A percentile compares a stretch with the other conserved stretches of the same genome.
phyloP scores from a whole-genome alignment of 2,329 filamentous ascomycete species.

The Emmonsiellopsis sp. region DNA sequence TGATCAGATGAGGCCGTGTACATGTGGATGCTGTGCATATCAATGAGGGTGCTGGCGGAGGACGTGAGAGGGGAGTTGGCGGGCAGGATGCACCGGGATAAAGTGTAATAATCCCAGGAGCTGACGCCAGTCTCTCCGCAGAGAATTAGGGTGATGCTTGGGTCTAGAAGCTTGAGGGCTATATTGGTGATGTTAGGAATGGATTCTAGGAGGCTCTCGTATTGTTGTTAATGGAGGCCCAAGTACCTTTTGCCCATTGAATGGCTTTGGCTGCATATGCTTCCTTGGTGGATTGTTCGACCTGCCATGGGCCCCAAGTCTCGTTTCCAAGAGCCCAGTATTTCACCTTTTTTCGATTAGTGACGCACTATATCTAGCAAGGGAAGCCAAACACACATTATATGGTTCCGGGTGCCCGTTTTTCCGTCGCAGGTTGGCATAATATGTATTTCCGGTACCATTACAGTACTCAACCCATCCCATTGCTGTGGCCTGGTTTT shows the following conservation, averaged over 20 bases:
- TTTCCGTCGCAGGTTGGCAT: slow-evolving; percentile 66
- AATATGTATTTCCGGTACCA: slow-evolving; percentile 64
- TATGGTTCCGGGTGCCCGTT: slow-evolving; percentile 71
- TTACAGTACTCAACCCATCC: slow-evolving; percentile 86
- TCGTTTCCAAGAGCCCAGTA: slow-evolving; percentile 82
- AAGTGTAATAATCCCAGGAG: slow-evolving; percentile 63
- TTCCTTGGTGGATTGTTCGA: slow-evolving; percentile 50
- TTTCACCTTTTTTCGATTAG: slow-evolving; percentile 43
- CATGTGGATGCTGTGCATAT: slow-evolving; percentile 74
- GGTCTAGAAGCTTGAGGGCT: slow-evolving; percentile 45
- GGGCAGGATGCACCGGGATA: slow-evolving; percentile 56
- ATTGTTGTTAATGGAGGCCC: neutral
- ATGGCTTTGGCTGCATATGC: slow-evolving; percentile 50
- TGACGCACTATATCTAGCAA: neutral
- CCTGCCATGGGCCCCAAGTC: slow-evolving; percentile 52
- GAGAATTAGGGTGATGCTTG: slow-evolving; percentile 58
- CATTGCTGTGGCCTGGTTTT: slow-evolving; percentile 37
- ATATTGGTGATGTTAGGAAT: slow-evolving; percentile 7
- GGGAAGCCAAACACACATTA: slow-evolving; percentile 35
- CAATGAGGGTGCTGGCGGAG: slow-evolving; percentile 44
- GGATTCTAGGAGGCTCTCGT: neutral
- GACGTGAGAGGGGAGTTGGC: slow-evolving; percentile 33
- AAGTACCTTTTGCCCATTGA: slow-evolving; percentile 47
- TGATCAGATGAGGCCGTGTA: slow-evolving; percentile 57
- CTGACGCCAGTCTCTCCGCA: slow-evolving; percentile 62